A percentile compares a stretch with the other conserved stretches of the same genome.
phyloP scores from a whole-genome alignment of 768 basidiomycete genomes.

The Rhizopogon vulgaris region DNA sequence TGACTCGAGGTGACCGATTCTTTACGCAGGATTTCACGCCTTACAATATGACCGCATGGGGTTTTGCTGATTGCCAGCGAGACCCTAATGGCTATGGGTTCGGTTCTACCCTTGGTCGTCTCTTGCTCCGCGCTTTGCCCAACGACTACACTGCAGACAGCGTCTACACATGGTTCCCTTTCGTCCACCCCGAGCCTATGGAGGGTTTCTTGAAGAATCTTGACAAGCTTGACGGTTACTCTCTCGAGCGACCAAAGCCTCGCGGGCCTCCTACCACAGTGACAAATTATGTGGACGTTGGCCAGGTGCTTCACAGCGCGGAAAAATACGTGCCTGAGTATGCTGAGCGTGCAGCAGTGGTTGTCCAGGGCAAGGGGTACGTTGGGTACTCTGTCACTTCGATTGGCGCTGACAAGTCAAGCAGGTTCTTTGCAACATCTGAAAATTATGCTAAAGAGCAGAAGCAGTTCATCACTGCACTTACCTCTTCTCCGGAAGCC shows the following conservation, averaged over 20 bases:
- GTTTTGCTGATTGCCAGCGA: constrained; percentile 77
- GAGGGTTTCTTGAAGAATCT: constrained; percentile 49
- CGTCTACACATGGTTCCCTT: constrained; percentile 82
- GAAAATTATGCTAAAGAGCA: constrained; percentile 31
- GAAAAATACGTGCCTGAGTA: constrained; percentile 44
- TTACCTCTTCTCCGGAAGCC: constrained; percentile 45
- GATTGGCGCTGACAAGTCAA: constrained; percentile 2
- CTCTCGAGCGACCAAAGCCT: constrained; percentile 42
- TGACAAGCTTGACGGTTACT: constrained; percentile 48
- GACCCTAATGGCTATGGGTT: constrained; percentile 67
- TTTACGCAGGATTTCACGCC: constrained; percentile 81
- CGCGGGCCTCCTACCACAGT: constrained; percentile 27
- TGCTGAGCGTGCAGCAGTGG: constrained; percentile 39
- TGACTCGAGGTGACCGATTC: constrained; percentile 80
- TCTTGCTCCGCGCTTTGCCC: constrained; percentile 71
- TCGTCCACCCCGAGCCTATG: constrained; percentile 76
- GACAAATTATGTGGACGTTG: constrained; percentile 44
- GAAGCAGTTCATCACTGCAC: constrained; percentile 45
- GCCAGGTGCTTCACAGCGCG: constrained; percentile 42
- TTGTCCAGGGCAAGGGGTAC: constrained; percentile 60
- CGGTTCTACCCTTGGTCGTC: constrained; percentile 61
- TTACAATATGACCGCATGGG: constrained; percentile 77
- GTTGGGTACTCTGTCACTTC: constrained; percentile 3
- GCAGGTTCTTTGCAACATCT: constrained; percentile 61
- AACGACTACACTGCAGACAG: constrained; percentile 63